Percentiles rank a stretch among this genome's conserved stretches.
These are phyloP conservation scores for Heracleum sosnowskyi DNA, from an alignment of 129 eudicot genomes.

Conservation along the genomic window DNA sequence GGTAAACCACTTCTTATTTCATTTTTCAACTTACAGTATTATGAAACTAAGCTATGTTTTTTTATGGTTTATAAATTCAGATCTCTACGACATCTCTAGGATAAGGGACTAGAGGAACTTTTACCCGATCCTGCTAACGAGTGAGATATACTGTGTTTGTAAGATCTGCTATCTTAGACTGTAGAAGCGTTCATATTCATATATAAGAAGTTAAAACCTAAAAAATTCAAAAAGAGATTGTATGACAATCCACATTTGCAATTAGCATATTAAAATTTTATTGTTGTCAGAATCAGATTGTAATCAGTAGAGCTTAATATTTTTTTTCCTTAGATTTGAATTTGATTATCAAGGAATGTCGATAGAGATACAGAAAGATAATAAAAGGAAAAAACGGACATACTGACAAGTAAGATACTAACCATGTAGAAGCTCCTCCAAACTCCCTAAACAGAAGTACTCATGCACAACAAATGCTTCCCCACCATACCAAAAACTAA, in stretches of 20 bases:
- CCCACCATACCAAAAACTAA: constrained; percentile 37
- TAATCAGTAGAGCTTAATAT: too few relatives aligned
- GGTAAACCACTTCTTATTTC: background rate
- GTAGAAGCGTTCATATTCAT: background rate
- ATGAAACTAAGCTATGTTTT: background rate
- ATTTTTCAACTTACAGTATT: background rate
- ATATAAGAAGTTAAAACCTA: background rate
- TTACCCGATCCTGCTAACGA: background rate
- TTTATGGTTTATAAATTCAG: background rate
- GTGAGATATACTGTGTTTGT: background rate
- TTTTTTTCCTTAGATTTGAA: background rate
- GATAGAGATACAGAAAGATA: background rate
- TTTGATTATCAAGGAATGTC: background rate
- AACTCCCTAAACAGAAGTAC: constrained; percentile 40
- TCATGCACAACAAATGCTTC: constrained; percentile 42
- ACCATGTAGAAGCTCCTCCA: constrained; percentile 43
- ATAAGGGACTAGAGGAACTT: background rate
- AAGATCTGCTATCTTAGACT: background rate
- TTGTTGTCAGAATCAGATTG: background rate
- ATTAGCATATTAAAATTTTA: background rate
- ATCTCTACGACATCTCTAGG: background rate
- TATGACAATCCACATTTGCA: background rate
- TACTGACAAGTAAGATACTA: background rate
- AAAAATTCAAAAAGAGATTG: background rate
- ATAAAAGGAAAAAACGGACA: background rate